Evolutionary conservation across 192 early-diverging fungal species (phyloP), one percentile per base, ranked within the genome.

Genomic region (Backusella morwellensis): DNA sequence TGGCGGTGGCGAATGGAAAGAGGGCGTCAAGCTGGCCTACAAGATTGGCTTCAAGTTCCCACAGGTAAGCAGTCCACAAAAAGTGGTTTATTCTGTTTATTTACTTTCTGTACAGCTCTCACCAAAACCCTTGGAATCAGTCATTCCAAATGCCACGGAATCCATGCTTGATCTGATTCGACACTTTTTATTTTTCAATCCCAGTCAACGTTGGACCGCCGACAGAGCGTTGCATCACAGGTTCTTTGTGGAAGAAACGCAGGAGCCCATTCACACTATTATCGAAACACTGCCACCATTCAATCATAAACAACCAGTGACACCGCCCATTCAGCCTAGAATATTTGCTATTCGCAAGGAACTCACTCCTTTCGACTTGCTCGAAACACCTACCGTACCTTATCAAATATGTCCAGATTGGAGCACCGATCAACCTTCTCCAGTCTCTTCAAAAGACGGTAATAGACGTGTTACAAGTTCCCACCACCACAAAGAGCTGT

Each of bases 131-230:
- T 78, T 95, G 38, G 78, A 81, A n/a, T 72, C 90, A 5, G 80
- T 92, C 14, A 85, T 96, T 29, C 90, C 89, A 4, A 82, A 86
- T 12, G 92, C 90, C 19, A 86, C 91, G 3, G 69, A 78, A 14
- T 86, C 83, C 6, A 80, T 91, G 42, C 71, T 92, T 14, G 85
- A 88, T 35, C 69, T 98, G 4, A 84, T 98, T 7, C 89, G 87
- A 21, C 90, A 92, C 34, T 85, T 95, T 71, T 84, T 98, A 35
- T 85, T 87, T 36, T 96, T 95, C 72, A 94, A 96, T 69, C 95
- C 96, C 15, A 85, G 84, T n/a, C 80, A 84, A 26, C 82, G 96
- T 29, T 88, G 92, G 6, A 94, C 94, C 0, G 95, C 96, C 0
- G 78, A 85, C 11, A 92, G 93, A 35, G 88, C 91, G 0, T 76